Conservation (phyloP, 2,329 filamentous ascomycete genomes). For the Clarireedia paspali region DNA sequence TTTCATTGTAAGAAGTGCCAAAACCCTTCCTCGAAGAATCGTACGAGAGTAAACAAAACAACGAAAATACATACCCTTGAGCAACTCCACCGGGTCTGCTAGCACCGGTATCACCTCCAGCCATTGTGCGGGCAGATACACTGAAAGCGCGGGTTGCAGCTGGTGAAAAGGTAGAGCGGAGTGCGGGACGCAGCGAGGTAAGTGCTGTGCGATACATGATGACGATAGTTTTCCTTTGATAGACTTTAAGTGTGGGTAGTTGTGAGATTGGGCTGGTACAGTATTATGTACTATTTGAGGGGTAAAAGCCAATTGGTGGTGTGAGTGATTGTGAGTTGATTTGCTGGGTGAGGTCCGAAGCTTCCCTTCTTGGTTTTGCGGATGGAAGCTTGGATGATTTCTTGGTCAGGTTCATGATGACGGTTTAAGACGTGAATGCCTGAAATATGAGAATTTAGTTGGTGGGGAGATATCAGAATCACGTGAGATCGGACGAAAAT, state of each 20-base stretch:
- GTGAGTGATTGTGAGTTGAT: conserved; percentile 19
- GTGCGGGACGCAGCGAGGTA: conserved; percentile 38
- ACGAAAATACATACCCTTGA: conserved; percentile 16
- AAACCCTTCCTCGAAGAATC: not conserved
- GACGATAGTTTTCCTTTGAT: conserved; percentile 13
- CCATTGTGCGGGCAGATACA: conserved; percentile 41
- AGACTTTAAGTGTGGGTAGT: not conserved
- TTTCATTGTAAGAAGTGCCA: not conserved
- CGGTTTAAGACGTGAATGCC: not conserved
- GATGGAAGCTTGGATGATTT: conserved; percentile 1
- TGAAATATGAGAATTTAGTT: not conserved
- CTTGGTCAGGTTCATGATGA: not conserved
- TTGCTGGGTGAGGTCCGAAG: conserved; percentile 1
- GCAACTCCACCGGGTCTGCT: conserved; percentile 13
- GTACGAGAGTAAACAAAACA: not conserved
- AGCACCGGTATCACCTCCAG: conserved; percentile 50
- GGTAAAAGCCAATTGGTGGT: conserved; percentile 16
- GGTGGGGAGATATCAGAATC: not conserved
- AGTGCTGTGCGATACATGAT: conserved; percentile 59
- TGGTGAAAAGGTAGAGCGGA: conserved; percentile 39
- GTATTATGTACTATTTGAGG: conserved; percentile 14
- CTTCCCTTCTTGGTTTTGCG: not conserved
- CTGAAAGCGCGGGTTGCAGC: conserved; percentile 45
- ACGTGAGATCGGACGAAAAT: no score
- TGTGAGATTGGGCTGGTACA: not conserved